Evolutionary conservation across 768 basidiomycete genomes (phyloP), one percentile per base, ranked within the genome.

Genomic region (Clitopilus passeckerianus): DNA sequence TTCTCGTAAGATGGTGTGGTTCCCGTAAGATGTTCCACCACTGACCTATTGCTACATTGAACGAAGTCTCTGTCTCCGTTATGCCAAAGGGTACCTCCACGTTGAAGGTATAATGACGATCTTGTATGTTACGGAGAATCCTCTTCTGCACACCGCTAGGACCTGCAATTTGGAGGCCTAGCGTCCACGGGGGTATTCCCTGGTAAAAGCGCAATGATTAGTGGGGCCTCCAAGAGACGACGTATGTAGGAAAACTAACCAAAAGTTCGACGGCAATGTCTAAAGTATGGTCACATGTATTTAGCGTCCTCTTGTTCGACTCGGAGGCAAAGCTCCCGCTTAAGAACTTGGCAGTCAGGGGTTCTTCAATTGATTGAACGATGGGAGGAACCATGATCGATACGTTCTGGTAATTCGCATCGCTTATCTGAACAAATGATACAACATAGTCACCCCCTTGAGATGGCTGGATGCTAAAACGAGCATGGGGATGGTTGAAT

Each of bases 371-470:
- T 34, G 89, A 77, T 71, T 95, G 91, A 57, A 89, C 85, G 63
- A 94, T 91, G 57, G 81, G 83, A 50, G 88, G 83, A 23, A 87
- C 87, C 35, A 85, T 77, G 14, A 95, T 75, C n/a, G 83, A 81
- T 23, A 91, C 77, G 63, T 82, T 85, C 64, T 81, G 79, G 73
- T 97, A 96, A 68, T 94, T 86, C 12, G 81, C 80, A 70, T 97
- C 95, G 67, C 87, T 89, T 58, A 97, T 72, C 27, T 86, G 77
- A 9, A 80, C 71, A 73, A 94, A 93, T 0, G 79, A 82, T 74
- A 93, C 95, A 7, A 80, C 81, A 70, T 95, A 96, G 63, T 88
- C 86, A 10, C 95, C 95, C 59, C 91, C 92, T 52, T 83, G 81
- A 43, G 93, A 87, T 1, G 95, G 94, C 68, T 92, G 87, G 18